Conservation (phyloP, 1,284 basidiomycete genomes). For the Fomitopsis schrenkii region DNA sequence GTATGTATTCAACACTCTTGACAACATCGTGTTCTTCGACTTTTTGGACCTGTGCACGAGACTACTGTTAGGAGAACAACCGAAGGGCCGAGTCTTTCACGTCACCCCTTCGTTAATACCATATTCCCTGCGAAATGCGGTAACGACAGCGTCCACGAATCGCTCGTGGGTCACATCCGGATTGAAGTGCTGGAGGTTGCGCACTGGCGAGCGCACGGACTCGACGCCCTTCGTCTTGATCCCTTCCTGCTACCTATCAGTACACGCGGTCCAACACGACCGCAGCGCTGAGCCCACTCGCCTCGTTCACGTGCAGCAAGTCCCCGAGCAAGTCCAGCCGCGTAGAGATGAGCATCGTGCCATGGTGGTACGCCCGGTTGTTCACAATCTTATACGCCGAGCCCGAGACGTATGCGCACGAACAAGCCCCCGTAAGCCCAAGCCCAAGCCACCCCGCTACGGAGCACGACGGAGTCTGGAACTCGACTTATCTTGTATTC, state of each 20-base stretch:
- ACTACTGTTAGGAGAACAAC: not conserved
- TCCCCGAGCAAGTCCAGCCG: slow-evolving; percentile 68
- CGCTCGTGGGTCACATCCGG: slow-evolving; percentile 55
- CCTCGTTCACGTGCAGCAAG: slow-evolving; percentile 70
- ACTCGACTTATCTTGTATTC: slow-evolving; percentile 76
- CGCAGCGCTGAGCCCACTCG: slow-evolving; percentile 26
- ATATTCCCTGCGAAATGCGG: slow-evolving; percentile 71
- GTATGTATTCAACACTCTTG: slow-evolving; percentile 52
- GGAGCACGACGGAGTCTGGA: not conserved
- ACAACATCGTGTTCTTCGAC: slow-evolving; percentile 43
- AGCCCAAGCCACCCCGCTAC: slow-evolving; percentile 14
- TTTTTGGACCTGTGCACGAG: slow-evolving; percentile 24
- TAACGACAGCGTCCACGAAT: slow-evolving; percentile 72
- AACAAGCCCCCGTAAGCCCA: not conserved
- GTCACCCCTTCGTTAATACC: slow-evolving; percentile 40
- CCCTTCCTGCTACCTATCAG: slow-evolving; percentile 46
- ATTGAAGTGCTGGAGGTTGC: slow-evolving; percentile 70
- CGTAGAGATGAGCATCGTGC: slow-evolving; percentile 96
- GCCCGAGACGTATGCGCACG: slow-evolving; percentile 76
- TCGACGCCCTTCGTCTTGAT: slow-evolving; percentile 86
- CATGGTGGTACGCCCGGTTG: slow-evolving; percentile 93
- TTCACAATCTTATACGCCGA: slow-evolving; percentile 97
- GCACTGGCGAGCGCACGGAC: slow-evolving; percentile 90
- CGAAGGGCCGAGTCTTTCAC: not conserved
- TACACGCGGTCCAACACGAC: too few relatives aligned